Conservation (phyloP, 1,284 basidiomycete genomes). For the Xerocomus amazonicus region DNA sequence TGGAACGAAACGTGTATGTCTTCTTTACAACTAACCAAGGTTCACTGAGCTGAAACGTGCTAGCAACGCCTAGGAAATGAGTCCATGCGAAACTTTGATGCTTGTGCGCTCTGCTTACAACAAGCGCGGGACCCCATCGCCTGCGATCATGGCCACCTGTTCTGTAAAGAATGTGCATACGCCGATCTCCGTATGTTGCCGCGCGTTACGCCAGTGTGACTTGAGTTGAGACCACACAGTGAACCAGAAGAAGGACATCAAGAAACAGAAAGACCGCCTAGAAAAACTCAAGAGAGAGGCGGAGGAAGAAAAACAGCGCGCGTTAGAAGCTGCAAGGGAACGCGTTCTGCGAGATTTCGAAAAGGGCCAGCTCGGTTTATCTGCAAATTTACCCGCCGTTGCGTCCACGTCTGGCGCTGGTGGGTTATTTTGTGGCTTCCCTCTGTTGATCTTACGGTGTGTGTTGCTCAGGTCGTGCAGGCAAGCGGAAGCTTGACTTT, state of each 20-base stretch:
- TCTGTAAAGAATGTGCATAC: conserved; percentile 86
- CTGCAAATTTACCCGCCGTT: conserved; percentile 33
- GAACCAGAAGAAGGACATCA: conserved; percentile 87
- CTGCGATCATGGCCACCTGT: conserved; percentile 82
- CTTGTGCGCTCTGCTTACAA: conserved; percentile 82
- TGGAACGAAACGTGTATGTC: conserved; percentile 68
- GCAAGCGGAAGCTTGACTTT: conserved; percentile 77
- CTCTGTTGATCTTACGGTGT: background rate
- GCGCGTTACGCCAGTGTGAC: background rate
- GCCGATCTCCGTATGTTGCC: conserved; percentile 63
- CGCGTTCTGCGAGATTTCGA: conserved; percentile 87
- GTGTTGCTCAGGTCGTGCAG: conserved; percentile 43
- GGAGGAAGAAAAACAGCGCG: conserved; percentile 65
- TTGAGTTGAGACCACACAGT: conserved; percentile 42
- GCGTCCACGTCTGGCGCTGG: conserved; percentile 39
- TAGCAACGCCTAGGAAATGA: conserved; percentile 86
- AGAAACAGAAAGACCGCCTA: conserved; percentile 75
- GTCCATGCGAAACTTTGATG: conserved; percentile 85
- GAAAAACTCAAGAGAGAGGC: conserved; percentile 72
- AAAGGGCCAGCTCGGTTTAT: conserved; percentile 69
- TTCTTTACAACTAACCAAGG: background rate
- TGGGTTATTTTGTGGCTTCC: conserved; percentile 24
- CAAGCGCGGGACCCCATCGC: conserved; percentile 75
- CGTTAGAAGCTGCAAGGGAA: conserved; percentile 71
- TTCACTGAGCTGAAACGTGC: conserved; percentile 3